A percentile compares a stretch with the other conserved stretches of the same genome.
Conservation (phyloP, 768 basidiomycete species). For the Trametes cingulata region DNA sequence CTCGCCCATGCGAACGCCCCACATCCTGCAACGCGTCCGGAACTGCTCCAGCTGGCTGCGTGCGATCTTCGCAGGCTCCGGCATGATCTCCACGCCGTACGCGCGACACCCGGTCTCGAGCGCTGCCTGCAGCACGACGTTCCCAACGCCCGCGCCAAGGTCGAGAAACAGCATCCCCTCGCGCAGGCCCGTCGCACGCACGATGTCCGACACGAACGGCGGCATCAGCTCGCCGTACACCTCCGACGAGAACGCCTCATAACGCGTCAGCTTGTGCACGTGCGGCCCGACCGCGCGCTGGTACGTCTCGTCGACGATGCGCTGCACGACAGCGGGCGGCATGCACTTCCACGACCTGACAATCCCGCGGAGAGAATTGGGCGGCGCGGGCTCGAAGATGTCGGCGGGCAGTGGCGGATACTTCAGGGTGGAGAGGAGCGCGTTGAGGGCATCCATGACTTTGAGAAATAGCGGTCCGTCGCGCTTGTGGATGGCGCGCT, state of each 20-base stretch:
- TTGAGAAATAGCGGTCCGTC: constrained; percentile 74
- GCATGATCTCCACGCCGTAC: constrained; percentile 73
- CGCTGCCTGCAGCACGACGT: constrained; percentile 56
- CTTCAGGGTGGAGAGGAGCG: constrained; percentile 62
- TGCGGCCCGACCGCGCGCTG: constrained; percentile 92
- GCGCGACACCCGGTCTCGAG: constrained; percentile 52
- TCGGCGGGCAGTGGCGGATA: constrained; percentile 60
- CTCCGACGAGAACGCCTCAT: constrained; percentile 80
- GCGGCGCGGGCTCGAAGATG: constrained; percentile 43
- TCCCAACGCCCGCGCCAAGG: constrained; percentile 63
- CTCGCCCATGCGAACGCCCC: constrained; percentile 78
- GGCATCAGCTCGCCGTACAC: constrained; percentile 93
- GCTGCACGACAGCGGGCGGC: constrained; percentile 66
- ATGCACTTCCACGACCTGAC: constrained; percentile 56
- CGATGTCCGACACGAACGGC: constrained; percentile 58
- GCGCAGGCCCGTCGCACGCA: constrained; percentile 49
- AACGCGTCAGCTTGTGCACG: constrained; percentile 75
- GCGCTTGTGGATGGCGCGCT: constrained; percentile 65
- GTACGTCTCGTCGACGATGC: constrained; percentile 88
- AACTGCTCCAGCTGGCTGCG: constrained; percentile 74
- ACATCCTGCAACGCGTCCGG: constrained; percentile 80
- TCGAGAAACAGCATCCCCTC: constrained; percentile 53
- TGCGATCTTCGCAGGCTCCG: constrained; percentile 80
- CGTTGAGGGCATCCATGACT: constrained; percentile 63
- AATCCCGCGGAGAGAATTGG: constrained; percentile 50